Conservation (phyloP, 768 basidiomycete genomes). For the Mycena amicta region DNA sequence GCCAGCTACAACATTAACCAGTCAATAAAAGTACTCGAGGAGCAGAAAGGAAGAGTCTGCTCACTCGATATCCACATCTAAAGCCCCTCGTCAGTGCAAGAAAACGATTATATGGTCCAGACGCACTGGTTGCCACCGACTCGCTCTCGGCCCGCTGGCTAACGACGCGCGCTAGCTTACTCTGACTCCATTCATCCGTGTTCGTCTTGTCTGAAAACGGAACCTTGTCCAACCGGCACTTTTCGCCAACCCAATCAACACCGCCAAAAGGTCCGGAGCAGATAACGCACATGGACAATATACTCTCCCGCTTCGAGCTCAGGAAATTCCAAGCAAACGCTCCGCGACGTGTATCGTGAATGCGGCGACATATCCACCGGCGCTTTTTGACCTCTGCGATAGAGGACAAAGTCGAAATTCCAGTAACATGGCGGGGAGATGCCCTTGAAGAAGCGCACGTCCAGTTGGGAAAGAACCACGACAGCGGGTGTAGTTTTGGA, state of each 20-base stretch:
- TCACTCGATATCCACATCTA: background rate
- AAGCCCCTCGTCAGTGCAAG: background rate
- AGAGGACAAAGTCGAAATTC: constrained; percentile 35
- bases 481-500: constrained; percentile 25
- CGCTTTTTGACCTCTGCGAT: constrained; percentile 25
- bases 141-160: constrained; percentile 10
- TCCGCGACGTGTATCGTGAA: constrained; percentile 25
- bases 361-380: constrained; percentile 22
- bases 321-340: constrained; percentile 25
- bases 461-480: constrained; percentile 35
- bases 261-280: background rate
- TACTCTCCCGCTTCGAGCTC: constrained; percentile 17
- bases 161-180: constrained; percentile 15
- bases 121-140: constrained; percentile 15
- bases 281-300: constrained; percentile 19
- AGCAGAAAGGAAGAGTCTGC: background rate
- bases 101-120: background rate
- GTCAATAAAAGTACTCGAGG: background rate
- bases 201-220: constrained; percentile 18
- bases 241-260: background rate
- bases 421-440: constrained; percentile 26
- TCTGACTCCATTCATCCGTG: constrained; percentile 13
- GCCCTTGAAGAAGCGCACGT: constrained; percentile 33
- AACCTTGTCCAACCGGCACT: constrained; percentile 21
- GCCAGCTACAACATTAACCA: background rate